These are phyloP conservation scores for Hypoxylon sp. DNA, from an alignment of 2,329 filamentous ascomycete species.

Conservation along the genomic window DNA sequence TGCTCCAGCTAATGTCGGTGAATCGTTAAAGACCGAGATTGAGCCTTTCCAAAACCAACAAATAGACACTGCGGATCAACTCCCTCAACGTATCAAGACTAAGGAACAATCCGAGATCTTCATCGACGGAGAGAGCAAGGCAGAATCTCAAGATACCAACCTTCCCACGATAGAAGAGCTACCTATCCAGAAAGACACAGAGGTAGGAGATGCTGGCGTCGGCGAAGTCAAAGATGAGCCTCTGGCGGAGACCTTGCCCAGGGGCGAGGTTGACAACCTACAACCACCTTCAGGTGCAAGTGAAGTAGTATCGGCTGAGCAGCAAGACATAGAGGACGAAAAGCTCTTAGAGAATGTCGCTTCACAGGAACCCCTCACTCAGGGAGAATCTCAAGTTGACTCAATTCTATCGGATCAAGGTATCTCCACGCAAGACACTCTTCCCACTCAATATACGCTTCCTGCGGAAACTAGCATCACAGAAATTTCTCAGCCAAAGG, in stretches of 20 bases:
- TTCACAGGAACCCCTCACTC: conserved; percentile 10
- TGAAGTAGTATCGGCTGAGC: conserved; percentile 20
- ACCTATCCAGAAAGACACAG: background rate
- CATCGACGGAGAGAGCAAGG: background rate
- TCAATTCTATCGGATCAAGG: conserved; percentile 14
- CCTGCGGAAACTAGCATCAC: background rate
- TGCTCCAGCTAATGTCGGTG: conserved; percentile 1
- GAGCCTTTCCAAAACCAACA: conserved; percentile 19
- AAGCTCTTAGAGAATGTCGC: conserved; percentile 5
- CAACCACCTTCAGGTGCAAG: conserved; percentile 5
- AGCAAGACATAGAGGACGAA: conserved; percentile 16
- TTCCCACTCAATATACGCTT: conserved; percentile 13
- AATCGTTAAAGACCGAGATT: conserved; percentile 15
- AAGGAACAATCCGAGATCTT: conserved; percentile 13
- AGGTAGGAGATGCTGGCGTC: background rate
- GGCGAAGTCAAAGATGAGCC: conserved; percentile 13
- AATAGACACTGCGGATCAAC: conserved; percentile 24
- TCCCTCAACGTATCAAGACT: conserved; percentile 9
- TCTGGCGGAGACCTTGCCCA: conserved; percentile 1
- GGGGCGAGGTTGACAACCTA: conserved; percentile 3
- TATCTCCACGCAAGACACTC: conserved; percentile 14
- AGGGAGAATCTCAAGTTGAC: conserved; percentile 15
- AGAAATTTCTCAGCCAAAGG: conserved; percentile 13
- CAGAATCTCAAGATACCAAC: conserved; percentile 6
- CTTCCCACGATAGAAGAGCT: conserved; percentile 41